A percentile compares a stretch with the other conserved stretches of the same genome.
phyloP scores from a whole-genome alignment of 306 rosid genomes.

The Ceratonia siliqua region DNA sequence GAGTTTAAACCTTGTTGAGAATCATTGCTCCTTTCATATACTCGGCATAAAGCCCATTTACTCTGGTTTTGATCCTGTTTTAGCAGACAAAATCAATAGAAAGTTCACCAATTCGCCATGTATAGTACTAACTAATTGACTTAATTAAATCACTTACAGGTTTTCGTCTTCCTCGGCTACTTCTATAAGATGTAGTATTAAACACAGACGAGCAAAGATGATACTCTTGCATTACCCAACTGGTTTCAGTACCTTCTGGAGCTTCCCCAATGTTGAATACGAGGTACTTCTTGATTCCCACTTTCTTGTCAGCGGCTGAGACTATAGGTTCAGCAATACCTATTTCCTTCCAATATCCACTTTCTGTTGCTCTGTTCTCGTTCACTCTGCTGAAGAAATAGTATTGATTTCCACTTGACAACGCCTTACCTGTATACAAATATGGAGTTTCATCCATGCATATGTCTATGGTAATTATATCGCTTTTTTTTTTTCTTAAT shows the following conservation, averaged over 20 bases:
- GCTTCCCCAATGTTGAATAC: slow-evolving; percentile 46
- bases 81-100: slow-evolving; percentile 1
- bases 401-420: slow-evolving; percentile 45
- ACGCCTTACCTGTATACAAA: slow-evolving; percentile 42
- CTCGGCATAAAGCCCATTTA: slow-evolving; percentile 55
- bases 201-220: slow-evolving; percentile 39
- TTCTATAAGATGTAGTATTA: slow-evolving; percentile 20
- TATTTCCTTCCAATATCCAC: slow-evolving; percentile 56
- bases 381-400: slow-evolving; percentile 49
- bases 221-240: slow-evolving; percentile 59
- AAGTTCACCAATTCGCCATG: neutral
- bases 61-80: slow-evolving; percentile 39
- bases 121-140: neutral
- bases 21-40: slow-evolving; percentile 43
- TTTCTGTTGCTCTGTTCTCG: slow-evolving; percentile 40
- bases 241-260: slow-evolving; percentile 40
- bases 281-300: slow-evolving; percentile 50
- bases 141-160: slow-evolving; percentile 21
- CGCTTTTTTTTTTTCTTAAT: neutral
- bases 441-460: slow-evolving; percentile 21
- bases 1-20: slow-evolving; percentile 23
- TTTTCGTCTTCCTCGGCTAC: slow-evolving; percentile 25
- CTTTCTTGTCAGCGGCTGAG: slow-evolving; percentile 35
- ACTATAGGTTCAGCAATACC: slow-evolving; percentile 36
- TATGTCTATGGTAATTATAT: slow-evolving; percentile 1